Evolutionary conservation across 2,329 filamentous ascomycete genomes (phyloP).

Genomic region (Sporothrix euskadiensis): DNA sequence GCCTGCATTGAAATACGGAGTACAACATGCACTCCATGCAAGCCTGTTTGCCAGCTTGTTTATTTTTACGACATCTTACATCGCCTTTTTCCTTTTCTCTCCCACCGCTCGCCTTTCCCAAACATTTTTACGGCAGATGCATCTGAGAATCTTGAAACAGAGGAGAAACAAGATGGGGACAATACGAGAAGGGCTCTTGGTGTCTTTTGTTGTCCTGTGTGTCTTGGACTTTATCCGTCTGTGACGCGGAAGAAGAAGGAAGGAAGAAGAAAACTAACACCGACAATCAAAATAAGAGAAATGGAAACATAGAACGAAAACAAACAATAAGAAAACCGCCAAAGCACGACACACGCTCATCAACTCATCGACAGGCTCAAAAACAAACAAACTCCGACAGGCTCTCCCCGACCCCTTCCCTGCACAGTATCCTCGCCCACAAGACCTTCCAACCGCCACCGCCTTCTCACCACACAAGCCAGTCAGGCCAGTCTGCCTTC

Average conservation of each 20-base stretch:
- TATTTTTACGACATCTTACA: not conserved
- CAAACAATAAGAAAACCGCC: not conserved
- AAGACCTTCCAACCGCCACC: not conserved
- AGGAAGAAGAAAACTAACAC: not conserved
- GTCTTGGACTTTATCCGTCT: not conserved
- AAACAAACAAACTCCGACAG: not conserved
- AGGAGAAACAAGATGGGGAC: constrained; percentile 18
- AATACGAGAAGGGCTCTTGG: constrained; percentile 14
- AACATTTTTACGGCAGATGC: not conserved
- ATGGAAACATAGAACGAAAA: not conserved
- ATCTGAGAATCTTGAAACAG: constrained; percentile 7
- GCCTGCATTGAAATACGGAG: not conserved
- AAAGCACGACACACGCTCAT: not conserved
- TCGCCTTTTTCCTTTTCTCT: not conserved
- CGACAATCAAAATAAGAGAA: not conserved
- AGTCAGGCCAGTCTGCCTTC: not conserved
- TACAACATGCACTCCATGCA: not conserved
- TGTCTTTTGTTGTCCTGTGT: not conserved
- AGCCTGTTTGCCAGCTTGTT: not conserved
- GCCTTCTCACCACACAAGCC: not conserved
- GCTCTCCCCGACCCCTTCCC: not conserved
- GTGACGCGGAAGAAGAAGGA: not conserved
- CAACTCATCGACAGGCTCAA: not conserved
- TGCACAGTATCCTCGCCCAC: not conserved
- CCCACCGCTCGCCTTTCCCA: not conserved